Evolutionary conservation across 2,329 filamentous ascomycete genomes (phyloP).

Genomic region (Botrytis medusae): DNA sequence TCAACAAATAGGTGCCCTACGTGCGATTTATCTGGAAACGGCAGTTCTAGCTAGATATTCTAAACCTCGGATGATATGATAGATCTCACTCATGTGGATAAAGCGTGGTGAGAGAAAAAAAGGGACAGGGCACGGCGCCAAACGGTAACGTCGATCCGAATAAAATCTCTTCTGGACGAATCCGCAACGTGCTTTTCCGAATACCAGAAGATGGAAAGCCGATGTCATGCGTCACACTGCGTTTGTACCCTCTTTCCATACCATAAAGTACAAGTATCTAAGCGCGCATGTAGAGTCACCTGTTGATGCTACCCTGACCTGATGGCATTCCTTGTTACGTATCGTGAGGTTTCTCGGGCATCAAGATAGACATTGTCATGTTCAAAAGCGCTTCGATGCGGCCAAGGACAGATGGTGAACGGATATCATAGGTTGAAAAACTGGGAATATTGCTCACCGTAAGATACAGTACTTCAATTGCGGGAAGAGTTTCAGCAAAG

Average conservation of each 20-base stretch:
- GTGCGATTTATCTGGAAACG: conserved; percentile 8
- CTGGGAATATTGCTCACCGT: conserved; percentile 19
- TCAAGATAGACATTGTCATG: neutral
- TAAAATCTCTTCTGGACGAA: conserved; percentile 15
- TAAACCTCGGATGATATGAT: conserved; percentile 12
- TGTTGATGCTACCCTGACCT: conserved; percentile 3
- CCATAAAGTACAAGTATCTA: conserved; percentile 8
- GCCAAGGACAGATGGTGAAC: conserved; percentile 11
- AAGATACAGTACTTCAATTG: conserved; percentile 13
- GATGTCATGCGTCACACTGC: conserved; percentile 24
- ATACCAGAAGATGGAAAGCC: conserved; percentile 14
- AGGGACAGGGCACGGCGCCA: conserved; percentile 15
- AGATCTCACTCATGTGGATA: conserved; percentile 18
- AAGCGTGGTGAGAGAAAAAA: neutral
- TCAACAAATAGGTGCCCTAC: conserved; percentile 1
- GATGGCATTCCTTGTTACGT: conserved; percentile 3
- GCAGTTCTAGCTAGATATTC: neutral
- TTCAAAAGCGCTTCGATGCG: conserved; percentile 18
- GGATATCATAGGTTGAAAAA: conserved; percentile 7
- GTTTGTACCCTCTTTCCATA: conserved; percentile 14
- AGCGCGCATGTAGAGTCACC: conserved; percentile 23
- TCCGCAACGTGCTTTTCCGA: conserved; percentile 15
- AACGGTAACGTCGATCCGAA: conserved; percentile 1
- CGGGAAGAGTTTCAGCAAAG: neutral
- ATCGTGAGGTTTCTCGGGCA: conserved; percentile 1